Evolutionary conservation across 2,329 filamentous ascomycete species (phyloP).

Genomic region (Neoarthrinium moseri): DNA sequence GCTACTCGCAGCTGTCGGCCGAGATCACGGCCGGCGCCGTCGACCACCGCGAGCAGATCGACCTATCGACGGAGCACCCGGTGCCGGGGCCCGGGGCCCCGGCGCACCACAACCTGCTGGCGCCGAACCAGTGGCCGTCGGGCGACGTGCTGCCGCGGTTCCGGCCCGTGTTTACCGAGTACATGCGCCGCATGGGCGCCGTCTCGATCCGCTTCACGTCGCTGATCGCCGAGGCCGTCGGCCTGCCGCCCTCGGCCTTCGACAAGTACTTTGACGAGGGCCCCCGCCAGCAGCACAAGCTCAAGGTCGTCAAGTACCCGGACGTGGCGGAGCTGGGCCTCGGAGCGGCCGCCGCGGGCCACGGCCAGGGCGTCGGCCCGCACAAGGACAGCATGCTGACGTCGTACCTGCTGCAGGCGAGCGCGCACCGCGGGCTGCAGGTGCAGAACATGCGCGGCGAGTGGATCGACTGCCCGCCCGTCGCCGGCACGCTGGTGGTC

Average conservation of each 20-base stretch:
- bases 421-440: slow-evolving; percentile 72
- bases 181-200: slow-evolving; percentile 72
- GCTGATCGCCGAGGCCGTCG: slow-evolving; percentile 81
- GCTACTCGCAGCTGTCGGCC: slow-evolving; percentile 64
- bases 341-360: slow-evolving; percentile 25
- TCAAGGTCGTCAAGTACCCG: slow-evolving; percentile 87
- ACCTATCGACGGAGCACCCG: slow-evolving; percentile 77
- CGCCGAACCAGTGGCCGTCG: slow-evolving; percentile 80
- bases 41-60: slow-evolving; percentile 85
- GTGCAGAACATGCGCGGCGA: slow-evolving; percentile 75
- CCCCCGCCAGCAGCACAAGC: slow-evolving; percentile 72
- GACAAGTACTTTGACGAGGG: slow-evolving; percentile 77
- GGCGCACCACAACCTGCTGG: slow-evolving; percentile 71
- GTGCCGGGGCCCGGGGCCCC: slow-evolving; percentile 62
- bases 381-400: slow-evolving; percentile 86
- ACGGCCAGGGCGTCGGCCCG: slow-evolving; percentile 66
- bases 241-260: slow-evolving; percentile 68
- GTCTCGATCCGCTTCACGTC: slow-evolving; percentile 74
- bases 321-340: slow-evolving; percentile 62
- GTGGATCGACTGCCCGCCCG: slow-evolving; percentile 82
- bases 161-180: slow-evolving; percentile 66
- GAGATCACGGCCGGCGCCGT: slow-evolving; percentile 71
- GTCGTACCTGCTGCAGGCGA: slow-evolving; percentile 79
- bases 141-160: slow-evolving; percentile 63
- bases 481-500: slow-evolving; percentile 76